Evolutionary conservation across 2,329 filamentous ascomycete genomes (phyloP), one percentile per base, ranked within the genome.

Genomic region (Arachnopeziza araneosa): DNA sequence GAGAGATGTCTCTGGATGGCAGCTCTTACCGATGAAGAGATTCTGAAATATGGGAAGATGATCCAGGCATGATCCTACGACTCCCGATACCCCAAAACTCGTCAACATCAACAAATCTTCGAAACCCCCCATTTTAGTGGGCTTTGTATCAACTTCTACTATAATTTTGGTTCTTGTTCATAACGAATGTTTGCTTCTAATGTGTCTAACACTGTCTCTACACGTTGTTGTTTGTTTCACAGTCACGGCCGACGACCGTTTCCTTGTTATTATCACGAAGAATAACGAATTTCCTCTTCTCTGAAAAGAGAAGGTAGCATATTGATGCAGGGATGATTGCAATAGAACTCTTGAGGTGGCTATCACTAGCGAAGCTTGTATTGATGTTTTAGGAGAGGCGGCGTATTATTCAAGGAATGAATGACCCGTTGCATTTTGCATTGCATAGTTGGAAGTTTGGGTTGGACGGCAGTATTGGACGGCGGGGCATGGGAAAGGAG

Each of bases 1-100:
- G 89, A 91, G 74, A 82, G 89, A 64, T 95, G 90, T 72, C 79
- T 95, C n/a, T 95, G 91, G 90, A 86, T 95, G 76, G 87, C 88
- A 53, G 89, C 90, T 10, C 73, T 95, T 58, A 83, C 77, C 58
- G 90, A 93, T 65, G 84, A 86, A n/a, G 89, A 93, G 69, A 91
- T 95, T 68, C 76, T 82, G 59, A 77, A 75, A 62, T 69, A 70
- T 56, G 70, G 69, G 30, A 69, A 67, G 58, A 62, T 64, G 49
- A 72, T 73, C 26, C 67, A 72, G 59, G 60, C 61, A 61, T 71
- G 62, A 70, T 63, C 21, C 24, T 52, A 44, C 30, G 24, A 49
- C n/a, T 19, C 17, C 36, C 36, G 17, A 17, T 44, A 44, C 17
- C 4, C 12, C 17, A 44, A 44, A 17, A 8, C 36, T 44, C 17